phyloP scores from a whole-genome alignment of 2,329 filamentous ascomycete genomes.

The Pyrenophora graminea region DNA sequence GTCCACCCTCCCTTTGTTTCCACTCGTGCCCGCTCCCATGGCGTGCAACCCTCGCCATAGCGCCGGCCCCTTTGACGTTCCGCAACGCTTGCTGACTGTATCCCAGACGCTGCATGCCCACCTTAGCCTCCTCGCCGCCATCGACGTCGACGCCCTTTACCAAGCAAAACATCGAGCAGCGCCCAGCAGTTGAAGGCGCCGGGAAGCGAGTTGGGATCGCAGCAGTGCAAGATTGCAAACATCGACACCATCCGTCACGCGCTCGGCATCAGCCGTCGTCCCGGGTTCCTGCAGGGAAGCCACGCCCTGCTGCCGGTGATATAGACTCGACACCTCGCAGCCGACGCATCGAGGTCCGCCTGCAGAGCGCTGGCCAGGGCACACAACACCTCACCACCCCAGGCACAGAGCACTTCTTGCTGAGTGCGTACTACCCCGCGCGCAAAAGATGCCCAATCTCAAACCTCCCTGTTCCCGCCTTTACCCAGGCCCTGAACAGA shows the following conservation, averaged over 20 bases:
- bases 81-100: conserved; percentile 36
- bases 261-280: conserved; percentile 18
- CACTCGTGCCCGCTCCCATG: conserved; percentile 38
- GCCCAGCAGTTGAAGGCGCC: conserved; percentile 7
- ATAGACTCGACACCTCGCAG: conserved; percentile 32
- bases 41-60: conserved; percentile 41
- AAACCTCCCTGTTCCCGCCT: conserved; percentile 12
- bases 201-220: conserved; percentile 6
- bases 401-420: conserved; percentile 21
- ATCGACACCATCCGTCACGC: conserved; percentile 22
- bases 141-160: conserved; percentile 1
- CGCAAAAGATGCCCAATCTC: conserved; percentile 14
- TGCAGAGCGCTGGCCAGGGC: conserved; percentile 37
- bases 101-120: conserved; percentile 31
- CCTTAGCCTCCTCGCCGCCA: conserved; percentile 19
- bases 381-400: conserved; percentile 19
- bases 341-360: conserved; percentile 36
- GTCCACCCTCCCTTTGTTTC: conserved; percentile 40
- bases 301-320: conserved; percentile 23
- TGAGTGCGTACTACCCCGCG: conserved; percentile 43
- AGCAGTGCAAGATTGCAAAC: neutral
- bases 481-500: too few relatives aligned
- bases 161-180: too few relatives aligned
- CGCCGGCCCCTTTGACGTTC: conserved; percentile 35
- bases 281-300: conserved; percentile 27